A percentile compares a stretch with the other conserved stretches of the same genome.
phyloP scores from a whole-genome alignment of 352 stramenopile genomes.

The Globisporangium megalacanthum region DNA sequence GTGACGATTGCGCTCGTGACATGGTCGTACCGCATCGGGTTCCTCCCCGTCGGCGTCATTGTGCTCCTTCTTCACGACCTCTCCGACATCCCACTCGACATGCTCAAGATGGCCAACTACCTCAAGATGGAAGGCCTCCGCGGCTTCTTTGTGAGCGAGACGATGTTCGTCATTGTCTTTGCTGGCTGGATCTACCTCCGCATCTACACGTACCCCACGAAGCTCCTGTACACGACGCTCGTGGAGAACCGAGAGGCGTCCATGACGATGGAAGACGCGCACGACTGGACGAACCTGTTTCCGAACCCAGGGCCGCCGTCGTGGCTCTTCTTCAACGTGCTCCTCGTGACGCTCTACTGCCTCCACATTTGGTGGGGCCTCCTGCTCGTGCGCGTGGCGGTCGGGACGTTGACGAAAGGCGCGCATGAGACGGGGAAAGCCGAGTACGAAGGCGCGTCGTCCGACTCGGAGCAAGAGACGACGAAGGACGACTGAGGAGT shows the following conservation, averaged over 20 bases:
- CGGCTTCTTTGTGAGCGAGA: slow-evolving; percentile 67
- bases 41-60: slow-evolving; percentile 75
- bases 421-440: slow-evolving; percentile 76
- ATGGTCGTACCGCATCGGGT: slow-evolving; percentile 80
- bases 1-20: slow-evolving; percentile 84
- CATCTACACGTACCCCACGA: slow-evolving; percentile 81
- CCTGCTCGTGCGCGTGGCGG: slow-evolving; percentile 62
- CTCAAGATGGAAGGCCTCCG: slow-evolving; percentile 75
- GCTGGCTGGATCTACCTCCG: slow-evolving; percentile 81
- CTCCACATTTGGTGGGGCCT: slow-evolving; percentile 85
- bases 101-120: slow-evolving; percentile 90
- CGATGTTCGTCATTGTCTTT: slow-evolving; percentile 63
- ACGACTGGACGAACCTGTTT: slow-evolving; percentile 65
- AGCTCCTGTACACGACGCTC: slow-evolving; percentile 72
- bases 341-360: slow-evolving; percentile 67
- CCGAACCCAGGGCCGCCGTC: slow-evolving; percentile 63
- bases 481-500: slow-evolving; percentile 49
- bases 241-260: slow-evolving; percentile 70
- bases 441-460: slow-evolving; percentile 82
- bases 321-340: slow-evolving; percentile 79
- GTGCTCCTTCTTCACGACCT: slow-evolving; percentile 83
- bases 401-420: slow-evolving; percentile 68
- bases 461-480: slow-evolving; percentile 67
- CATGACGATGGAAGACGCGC: slow-evolving; percentile 64
- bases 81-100: slow-evolving; percentile 85